Conservation (phyloP, 805 yeast genomes). For the Myxozyma udenii region DNA sequence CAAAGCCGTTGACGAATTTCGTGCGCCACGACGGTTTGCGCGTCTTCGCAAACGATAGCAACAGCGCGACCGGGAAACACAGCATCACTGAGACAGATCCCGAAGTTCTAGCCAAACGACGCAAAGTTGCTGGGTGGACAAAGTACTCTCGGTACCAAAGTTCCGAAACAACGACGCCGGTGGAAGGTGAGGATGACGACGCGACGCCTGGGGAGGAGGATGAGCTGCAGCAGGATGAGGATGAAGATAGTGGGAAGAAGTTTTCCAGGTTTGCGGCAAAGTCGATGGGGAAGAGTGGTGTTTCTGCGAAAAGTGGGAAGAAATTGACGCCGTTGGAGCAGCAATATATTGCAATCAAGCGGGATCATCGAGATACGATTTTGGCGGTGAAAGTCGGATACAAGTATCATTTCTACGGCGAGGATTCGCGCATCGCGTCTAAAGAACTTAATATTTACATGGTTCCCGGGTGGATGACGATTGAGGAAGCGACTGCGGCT, state of each 20-base stretch:
- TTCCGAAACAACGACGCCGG: neutral
- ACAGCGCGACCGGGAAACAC: neutral
- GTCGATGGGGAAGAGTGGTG: neutral
- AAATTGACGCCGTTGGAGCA: slow-evolving; percentile 74
- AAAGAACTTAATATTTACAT: slow-evolving; percentile 62
- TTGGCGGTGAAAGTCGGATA: slow-evolving; percentile 88
- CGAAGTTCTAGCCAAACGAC: neutral
- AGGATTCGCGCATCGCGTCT: slow-evolving; percentile 72
- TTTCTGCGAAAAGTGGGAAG: neutral
- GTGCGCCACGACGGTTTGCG: neutral
- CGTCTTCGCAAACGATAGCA: neutral
- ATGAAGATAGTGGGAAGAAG: neutral
- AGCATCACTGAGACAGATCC: neutral
- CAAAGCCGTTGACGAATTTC: too few species aligned
- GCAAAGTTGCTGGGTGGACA: neutral
- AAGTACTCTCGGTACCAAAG: neutral
- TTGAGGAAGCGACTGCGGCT: slow-evolving; percentile 42
- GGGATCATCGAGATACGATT: slow-evolving; percentile 59
- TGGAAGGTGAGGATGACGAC: neutral
- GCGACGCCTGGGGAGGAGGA: neutral
- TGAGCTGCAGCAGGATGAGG: slow-evolving; percentile 17
- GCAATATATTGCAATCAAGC: slow-evolving; percentile 69
- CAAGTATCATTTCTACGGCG: slow-evolving; percentile 80
- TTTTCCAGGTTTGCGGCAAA: slow-evolving; percentile 1
- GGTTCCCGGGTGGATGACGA: slow-evolving; percentile 61